A percentile compares a stretch with the other conserved stretches of the same genome.
These are phyloP conservation scores for Ottelia alismoides DNA, from an alignment of 106 monocot species.

Conservation along the genomic window DNA sequence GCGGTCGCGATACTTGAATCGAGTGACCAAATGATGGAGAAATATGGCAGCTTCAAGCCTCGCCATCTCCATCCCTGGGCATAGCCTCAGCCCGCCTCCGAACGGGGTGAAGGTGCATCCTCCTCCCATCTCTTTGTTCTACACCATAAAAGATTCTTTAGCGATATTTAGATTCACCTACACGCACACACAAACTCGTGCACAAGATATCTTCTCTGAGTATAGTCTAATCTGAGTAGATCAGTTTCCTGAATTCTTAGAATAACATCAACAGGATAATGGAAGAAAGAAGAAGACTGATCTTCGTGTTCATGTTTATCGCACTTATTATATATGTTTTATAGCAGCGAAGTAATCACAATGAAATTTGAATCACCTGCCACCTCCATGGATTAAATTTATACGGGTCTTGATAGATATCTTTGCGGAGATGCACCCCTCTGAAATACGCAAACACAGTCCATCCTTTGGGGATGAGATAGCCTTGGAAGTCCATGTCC, in stretches of 20 bases:
- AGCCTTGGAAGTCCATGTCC: constrained; percentile 15
- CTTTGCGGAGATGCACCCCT: constrained; percentile 7
- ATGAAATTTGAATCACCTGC: constrained; percentile 11
- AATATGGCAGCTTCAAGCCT: constrained; percentile 18
- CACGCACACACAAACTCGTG: no score
- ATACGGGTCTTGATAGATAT: constrained; percentile 13
- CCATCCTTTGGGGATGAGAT: constrained; percentile 22
- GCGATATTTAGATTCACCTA: no score
- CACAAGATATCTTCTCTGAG: no score
- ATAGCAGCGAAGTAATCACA: no score
- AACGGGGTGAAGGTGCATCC: constrained; percentile 15
- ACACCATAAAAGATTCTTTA: no score
- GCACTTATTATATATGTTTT: no score
- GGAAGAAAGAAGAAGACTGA: no score
- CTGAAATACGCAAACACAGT: constrained; percentile 13
- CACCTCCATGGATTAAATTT: constrained; percentile 24
- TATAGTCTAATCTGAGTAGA: no score
- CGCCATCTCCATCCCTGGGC: constrained; percentile 14
- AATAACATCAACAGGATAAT: no score
- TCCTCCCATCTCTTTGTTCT: background rate
- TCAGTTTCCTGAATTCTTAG: no score
- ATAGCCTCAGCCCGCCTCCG: constrained; percentile 26
- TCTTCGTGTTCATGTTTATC: no score
- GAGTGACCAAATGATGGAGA: constrained; percentile 22
- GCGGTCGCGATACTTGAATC: no score